Evolutionary conservation across 306 rosid species (phyloP).

Genomic region (Ceratonia siliqua): DNA sequence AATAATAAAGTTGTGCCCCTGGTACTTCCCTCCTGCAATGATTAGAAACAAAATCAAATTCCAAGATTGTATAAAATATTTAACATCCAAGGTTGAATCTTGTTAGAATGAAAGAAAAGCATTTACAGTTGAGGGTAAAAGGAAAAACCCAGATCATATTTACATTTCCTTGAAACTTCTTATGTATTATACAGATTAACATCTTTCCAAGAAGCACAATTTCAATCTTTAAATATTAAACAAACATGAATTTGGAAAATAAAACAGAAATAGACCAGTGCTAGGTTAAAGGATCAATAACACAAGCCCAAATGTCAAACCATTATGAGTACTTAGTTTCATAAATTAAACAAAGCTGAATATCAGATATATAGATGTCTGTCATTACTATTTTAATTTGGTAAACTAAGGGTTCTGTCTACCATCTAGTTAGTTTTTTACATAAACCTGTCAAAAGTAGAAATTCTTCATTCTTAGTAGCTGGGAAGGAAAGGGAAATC

Average conservation of each 20-base stretch:
- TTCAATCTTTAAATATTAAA: conserved; percentile 8
- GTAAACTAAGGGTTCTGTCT: conserved; percentile 3
- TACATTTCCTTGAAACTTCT: conserved; percentile 21
- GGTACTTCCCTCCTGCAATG: conserved; percentile 67
- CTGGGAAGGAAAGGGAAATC: conserved; percentile 24
- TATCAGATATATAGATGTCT: background rate
- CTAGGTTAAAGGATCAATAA: background rate
- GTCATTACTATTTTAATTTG: conserved; percentile 21
- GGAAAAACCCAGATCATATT: conserved; percentile 26
- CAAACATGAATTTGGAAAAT: conserved; percentile 3
- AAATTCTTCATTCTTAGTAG: conserved; percentile 9
- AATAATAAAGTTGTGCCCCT: conserved; percentile 69
- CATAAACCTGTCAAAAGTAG: conserved; percentile 18
- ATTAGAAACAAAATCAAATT: conserved; percentile 29
- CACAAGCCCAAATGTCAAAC: conserved; percentile 19
- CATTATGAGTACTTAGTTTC: conserved; percentile 1
- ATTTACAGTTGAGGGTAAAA: conserved; percentile 11
- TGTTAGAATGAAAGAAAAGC: conserved; percentile 14
- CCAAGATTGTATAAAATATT: conserved; percentile 13
- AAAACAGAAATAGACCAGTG: conserved; percentile 4
- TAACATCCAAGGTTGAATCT: background rate
- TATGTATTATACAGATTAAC: background rate
- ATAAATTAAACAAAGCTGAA: conserved; percentile 9
- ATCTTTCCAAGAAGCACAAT: background rate
- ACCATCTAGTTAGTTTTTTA: background rate